Evolutionary conservation across 2,329 filamentous ascomycete genomes (phyloP), one percentile per base, ranked within the genome.

Genomic region (Alternaria alternata): DNA sequence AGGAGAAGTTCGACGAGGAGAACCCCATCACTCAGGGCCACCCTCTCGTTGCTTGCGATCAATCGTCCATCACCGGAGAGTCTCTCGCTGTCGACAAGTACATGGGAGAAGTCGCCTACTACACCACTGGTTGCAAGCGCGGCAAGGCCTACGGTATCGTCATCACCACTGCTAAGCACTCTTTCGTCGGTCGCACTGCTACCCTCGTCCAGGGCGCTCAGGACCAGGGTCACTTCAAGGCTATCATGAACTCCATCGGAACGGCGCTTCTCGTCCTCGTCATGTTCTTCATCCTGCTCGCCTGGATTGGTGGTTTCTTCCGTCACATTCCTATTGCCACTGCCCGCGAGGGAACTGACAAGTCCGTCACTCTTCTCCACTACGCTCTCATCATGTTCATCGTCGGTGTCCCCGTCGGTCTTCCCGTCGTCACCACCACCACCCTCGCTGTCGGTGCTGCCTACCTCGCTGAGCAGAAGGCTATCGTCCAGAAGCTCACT

Each of bases 241-340:
- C 89, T 67, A 90, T 92, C 84, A 92, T 92, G 90, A 89, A 92
- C 86, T 89, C 87, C 75, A 92, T 93, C 75, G 90, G 90, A 80
- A 91, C 89, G 54, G 82, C 88, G 62, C 84, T 93, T 57, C 84
- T 93, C 70, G 89, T 92, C 71, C 83, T 92, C 64, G 90, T 92
- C 81, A 89, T 92, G 80, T 89, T 91, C 82, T 92, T 86, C 85
- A 91, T 92, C 78, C 84, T 93, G 72, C 82, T 86, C 57, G 85
- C 89, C 70, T 92, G 90, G 90, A 90, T 92, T 68, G 90, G 90
- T 79, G 90, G 89, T 78, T 93, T 93, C 86, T 92, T 88, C 86
- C 89, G 87, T 77, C 82, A 90, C 80, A 77, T 91, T 66, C 82
- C 83, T 67, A 87, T 92, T 69, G 86, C 86, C 24, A 85, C 83